phyloP scores from a whole-genome alignment of 106 monocot genomes.

The Gastrodia elata region DNA sequence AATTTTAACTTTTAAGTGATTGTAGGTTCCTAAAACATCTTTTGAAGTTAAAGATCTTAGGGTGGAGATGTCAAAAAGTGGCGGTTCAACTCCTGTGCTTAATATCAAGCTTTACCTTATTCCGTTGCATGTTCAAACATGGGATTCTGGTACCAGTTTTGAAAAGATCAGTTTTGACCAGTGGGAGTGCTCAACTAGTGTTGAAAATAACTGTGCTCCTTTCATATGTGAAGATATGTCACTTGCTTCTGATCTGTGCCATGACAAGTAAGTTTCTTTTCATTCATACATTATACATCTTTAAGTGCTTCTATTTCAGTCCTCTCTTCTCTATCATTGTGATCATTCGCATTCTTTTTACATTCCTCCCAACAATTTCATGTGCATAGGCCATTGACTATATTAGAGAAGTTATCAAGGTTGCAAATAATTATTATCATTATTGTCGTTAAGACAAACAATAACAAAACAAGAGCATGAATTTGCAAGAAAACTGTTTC shows the following conservation, averaged over 20 bases:
- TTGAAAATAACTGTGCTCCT: constrained; percentile 31
- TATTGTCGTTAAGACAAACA: no score
- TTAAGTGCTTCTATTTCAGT: not conserved
- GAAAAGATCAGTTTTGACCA: constrained; percentile 38
- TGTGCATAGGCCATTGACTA: no score
- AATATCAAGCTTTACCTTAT: constrained; percentile 52
- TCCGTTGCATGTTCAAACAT: constrained; percentile 50
- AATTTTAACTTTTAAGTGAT: constrained; percentile 7
- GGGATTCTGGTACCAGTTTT: constrained; percentile 22
- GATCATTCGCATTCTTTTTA: not conserved
- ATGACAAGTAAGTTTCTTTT: constrained; percentile 50
- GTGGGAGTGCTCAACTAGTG: constrained; percentile 19
- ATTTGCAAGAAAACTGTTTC: no score
- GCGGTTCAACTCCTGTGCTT: constrained; percentile 49
- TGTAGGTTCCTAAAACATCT: constrained; percentile 62
- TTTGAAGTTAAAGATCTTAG: constrained; percentile 68
- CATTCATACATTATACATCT: not conserved
- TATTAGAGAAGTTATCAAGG: no score
- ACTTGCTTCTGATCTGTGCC: constrained; percentile 56
- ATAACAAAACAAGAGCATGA: no score
- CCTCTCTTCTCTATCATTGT: not conserved
- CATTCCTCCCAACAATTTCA: no score
- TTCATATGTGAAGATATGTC: constrained; percentile 64
- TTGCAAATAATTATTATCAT: no score
- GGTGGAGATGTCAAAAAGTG: constrained; percentile 57